These are phyloP conservation scores for Wickerhamomyces xylosicus DNA, from an alignment of 805 yeast genomes.

Conservation along the genomic window DNA sequence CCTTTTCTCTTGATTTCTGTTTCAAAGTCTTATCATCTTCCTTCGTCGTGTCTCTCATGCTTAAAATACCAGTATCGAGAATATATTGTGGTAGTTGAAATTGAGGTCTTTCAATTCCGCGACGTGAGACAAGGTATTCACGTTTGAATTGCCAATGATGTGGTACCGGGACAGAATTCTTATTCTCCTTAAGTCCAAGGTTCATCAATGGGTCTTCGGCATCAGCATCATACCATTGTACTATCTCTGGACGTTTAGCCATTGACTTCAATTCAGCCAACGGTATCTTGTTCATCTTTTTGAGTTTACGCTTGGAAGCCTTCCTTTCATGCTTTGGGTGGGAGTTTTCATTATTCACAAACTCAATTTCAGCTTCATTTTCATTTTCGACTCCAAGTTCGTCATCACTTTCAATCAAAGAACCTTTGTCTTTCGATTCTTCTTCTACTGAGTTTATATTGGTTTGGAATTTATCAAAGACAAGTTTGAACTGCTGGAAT, in stretches of 20 bases:
- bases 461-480: constrained; percentile 26
- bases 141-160: constrained; percentile 73
- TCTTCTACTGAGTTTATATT: constrained; percentile 7
- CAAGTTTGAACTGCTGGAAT: constrained; percentile 23
- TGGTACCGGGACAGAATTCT: constrained; percentile 71
- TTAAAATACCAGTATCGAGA: constrained; percentile 73
- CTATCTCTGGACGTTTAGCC: constrained; percentile 54
- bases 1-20: constrained; percentile 70
- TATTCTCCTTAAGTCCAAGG: constrained; percentile 51
- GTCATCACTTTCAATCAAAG: constrained; percentile 22
- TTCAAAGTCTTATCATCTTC: constrained; percentile 46
- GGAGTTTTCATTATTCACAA: constrained; percentile 1
- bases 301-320: constrained; percentile 31
- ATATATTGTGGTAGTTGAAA: constrained; percentile 75
- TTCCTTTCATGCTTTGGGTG: constrained; percentile 26
- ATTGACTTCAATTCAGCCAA: constrained; percentile 57
- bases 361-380: constrained; percentile 13
- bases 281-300: constrained; percentile 46
- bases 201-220: constrained; percentile 67
- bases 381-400: constrained; percentile 3
- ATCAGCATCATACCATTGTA: constrained; percentile 85
- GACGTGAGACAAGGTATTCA: constrained; percentile 58
- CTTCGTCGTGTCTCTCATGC: constrained; percentile 60
- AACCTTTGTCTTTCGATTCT: constrained; percentile 17
- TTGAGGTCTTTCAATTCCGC: constrained; percentile 58